Base-by-base conservation (phyloP, 2,329 filamentous ascomycete genomes). In the Talaromyces sp. region DNA sequence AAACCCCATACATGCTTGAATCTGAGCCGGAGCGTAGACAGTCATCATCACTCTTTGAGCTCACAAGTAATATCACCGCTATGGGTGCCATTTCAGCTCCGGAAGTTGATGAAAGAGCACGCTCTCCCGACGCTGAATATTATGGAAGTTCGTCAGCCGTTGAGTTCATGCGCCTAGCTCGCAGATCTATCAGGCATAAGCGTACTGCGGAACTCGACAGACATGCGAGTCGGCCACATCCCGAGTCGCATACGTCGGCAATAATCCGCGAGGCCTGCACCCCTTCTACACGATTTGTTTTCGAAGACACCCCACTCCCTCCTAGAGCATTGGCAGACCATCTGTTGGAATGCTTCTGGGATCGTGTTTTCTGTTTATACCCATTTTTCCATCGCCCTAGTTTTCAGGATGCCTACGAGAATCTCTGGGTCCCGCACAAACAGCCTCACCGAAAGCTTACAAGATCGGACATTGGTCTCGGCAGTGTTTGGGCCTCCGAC, bases 301-400 rank as follows among this genome's bases (percentile, higher is more conserved):
- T 73, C 11, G 72, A 74, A 19, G 73, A 78, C 11, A 80, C 78
- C 43, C 66, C 70, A 1, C 71, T 82, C 0, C 81, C 80, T 0
- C 78, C 81, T 1, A 76, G 80, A 1, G 66, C 72, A 2, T 64
- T 82, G 7, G 78, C 79, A 41, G 80, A 83, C 66, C 75, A 80
- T 43, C 71, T 82, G 1, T 47, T 82, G 3, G 67, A 74, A 4
- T 72, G 73, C 16, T 83, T 78, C 61, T 81, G 75, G 67, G 69
- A 78, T 14, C 68, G 73, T 9, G 71, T 82, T 1, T 78, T 78
- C 65, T 80, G 76, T 67, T 70, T 82, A 10, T 82, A 81, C 60
- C 81, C 81, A 0, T 78, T 81, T 63, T 78, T 83, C 60, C 76
- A 82, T 68, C 73, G 76, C 3, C 72, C 73, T 0, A 74, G 74